phyloP scores from a whole-genome alignment of 2,329 filamentous ascomycete species.

The Cryphonectria nitschkei region DNA sequence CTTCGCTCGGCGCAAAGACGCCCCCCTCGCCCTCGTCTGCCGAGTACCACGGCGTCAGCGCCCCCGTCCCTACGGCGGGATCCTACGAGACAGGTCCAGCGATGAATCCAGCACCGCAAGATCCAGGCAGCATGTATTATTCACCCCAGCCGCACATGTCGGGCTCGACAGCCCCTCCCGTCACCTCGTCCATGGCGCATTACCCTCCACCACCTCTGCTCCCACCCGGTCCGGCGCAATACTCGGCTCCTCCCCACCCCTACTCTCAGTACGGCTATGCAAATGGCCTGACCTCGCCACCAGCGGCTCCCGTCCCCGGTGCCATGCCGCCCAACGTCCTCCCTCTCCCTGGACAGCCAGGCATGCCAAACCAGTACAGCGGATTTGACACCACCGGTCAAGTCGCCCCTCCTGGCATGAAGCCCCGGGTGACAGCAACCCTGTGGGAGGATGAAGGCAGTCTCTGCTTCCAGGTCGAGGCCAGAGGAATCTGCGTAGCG shows the following conservation, averaged over 20 bases:
- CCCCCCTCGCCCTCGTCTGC: constrained; percentile 70
- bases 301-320: constrained; percentile 69
- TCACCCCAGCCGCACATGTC: constrained; percentile 72
- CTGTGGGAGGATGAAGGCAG: constrained; percentile 98
- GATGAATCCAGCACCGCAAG: constrained; percentile 83
- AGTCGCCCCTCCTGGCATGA: constrained; percentile 89
- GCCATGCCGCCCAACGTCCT: constrained; percentile 72
- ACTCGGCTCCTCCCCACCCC: constrained; percentile 64
- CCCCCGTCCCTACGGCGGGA: constrained; percentile 34
- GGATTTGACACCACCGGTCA: constrained; percentile 86
- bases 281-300: constrained; percentile 81
- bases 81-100: constrained; percentile 51
- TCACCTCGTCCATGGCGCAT: constrained; percentile 74
- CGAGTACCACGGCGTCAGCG: constrained; percentile 49
- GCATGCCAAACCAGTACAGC: constrained; percentile 61
- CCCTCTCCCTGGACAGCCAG: constrained; percentile 65
- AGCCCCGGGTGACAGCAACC: constrained; percentile 93
- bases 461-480: constrained; percentile 96
- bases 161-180: constrained; percentile 73
- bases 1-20: constrained; percentile 71
- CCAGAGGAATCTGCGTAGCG: constrained; percentile 92
- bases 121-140: constrained; percentile 72
- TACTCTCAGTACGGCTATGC: constrained; percentile 71
- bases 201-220: constrained; percentile 78
- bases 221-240: constrained; percentile 72